Percentiles rank a stretch among this genome's conserved stretches.
Evolutionary conservation across 2,329 filamentous ascomycete species (phyloP).

Genomic region (Colletotrichum orbiculare): DNA sequence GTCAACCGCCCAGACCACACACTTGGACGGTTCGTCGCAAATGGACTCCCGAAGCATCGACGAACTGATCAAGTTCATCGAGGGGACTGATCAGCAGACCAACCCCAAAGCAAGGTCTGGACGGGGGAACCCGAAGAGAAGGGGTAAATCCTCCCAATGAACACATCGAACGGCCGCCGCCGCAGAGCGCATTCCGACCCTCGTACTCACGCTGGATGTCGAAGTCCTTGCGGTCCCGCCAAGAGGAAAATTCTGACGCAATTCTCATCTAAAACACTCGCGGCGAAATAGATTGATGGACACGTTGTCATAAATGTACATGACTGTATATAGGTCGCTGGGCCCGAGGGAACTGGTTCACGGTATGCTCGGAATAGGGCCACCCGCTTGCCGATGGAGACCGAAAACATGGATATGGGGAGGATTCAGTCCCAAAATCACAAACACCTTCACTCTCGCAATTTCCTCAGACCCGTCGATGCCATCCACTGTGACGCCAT

Average conservation of each 20-base stretch:
- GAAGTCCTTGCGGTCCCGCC: too few relatives aligned
- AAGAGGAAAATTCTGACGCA: too few relatives aligned
- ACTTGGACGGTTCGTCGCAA: constrained; percentile 43
- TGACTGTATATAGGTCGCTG: constrained; percentile 4
- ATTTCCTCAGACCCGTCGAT: background rate
- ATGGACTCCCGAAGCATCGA: constrained; percentile 89
- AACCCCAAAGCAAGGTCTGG: constrained; percentile 66
- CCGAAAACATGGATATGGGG: constrained; percentile 11
- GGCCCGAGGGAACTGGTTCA: too few relatives aligned
- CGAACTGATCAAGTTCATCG: constrained; percentile 93
- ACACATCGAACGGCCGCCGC: background rate
- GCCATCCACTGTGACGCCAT: background rate
- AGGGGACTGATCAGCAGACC: constrained; percentile 72
- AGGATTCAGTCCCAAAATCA: constrained; percentile 18
- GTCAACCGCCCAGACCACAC: constrained; percentile 31
- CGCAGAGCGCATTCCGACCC: too few relatives aligned
- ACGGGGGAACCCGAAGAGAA: constrained; percentile 66
- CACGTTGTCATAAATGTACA: constrained; percentile 22
- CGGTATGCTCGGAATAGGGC: too few relatives aligned
- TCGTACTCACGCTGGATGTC: too few relatives aligned
- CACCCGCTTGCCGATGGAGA: background rate
- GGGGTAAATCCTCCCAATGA: constrained; percentile 47
- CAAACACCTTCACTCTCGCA: constrained; percentile 31
- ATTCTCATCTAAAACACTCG: too few relatives aligned
- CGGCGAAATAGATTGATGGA: background rate